Base-by-base conservation (phyloP, 2,329 filamentous ascomycete species). In the Cercospora sp. region DNA sequence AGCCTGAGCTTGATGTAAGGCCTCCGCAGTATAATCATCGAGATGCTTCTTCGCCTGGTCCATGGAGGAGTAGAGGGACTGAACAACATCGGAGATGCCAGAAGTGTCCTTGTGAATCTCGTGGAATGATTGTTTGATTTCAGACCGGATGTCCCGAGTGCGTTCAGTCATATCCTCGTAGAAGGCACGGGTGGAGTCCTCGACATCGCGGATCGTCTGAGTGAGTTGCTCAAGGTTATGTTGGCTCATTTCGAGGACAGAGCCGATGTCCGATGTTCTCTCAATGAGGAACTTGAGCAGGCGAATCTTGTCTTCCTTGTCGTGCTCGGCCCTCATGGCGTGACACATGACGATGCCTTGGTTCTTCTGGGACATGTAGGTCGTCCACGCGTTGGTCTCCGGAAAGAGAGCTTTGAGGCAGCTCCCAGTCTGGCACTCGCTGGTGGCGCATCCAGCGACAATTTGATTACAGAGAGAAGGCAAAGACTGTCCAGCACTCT, bases 311-410 rank as follows among this genome's bases (percentile, higher is more conserved):
- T 77, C 70, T 31, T 76, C 84, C 74, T 86, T 87, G 66, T 90
- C 87, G 13, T 86, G 82, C 63, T 87, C 85, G 51, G 83, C 79
- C 42, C 88, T 83, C 51, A 86, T 84, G 30, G 87, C 87, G 69
- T 88, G 84, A 70, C 89, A 91, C 72, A 90, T 86, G 18, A 87
- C 78, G 53, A 87, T 80, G 2, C 87, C 87, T 70, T 88, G 87
- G 65, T 89, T 86, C 65, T 84, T 82, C 66, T 83, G 86, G 76
- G 88, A 89, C 71, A 86, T 87, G 79, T 88, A 91, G 26, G 87
- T 89, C 1, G 83, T 89, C 87, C 88, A 90, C 75, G 84, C 82
- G 26, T 84, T 81, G 18, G 82, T 82, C 57, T 65, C 62, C 7
- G 61, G 45, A 48, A 85, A 83, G 1, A 91, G 77, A 4, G 83